Evolutionary conservation across 2,329 filamentous ascomycete species (phyloP).

Genomic region (Sclerotinia subarctica): DNA sequence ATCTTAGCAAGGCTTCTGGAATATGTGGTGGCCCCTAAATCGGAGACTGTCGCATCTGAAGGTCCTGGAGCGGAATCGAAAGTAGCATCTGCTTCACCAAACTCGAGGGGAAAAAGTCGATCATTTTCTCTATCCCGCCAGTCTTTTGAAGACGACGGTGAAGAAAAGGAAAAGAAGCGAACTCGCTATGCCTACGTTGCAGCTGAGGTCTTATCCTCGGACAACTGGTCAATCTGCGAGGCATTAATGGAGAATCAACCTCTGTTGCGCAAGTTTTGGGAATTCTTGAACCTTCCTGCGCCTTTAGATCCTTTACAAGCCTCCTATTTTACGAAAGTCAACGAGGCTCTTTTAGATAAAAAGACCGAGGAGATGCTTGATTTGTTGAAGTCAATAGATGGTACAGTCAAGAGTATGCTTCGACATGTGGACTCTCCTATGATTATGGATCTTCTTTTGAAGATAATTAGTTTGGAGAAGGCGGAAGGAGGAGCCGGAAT

Average conservation of each 20-base stretch:
- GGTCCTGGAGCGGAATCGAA: conserved; percentile 52
- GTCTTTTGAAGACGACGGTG: conserved; percentile 52
- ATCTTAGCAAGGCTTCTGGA: conserved; percentile 82
- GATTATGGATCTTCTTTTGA: conserved; percentile 95
- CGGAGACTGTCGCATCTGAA: conserved; percentile 54
- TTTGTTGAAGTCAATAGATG: conserved; percentile 79
- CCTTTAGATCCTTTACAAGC: conserved; percentile 91
- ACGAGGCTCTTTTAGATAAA: conserved; percentile 94
- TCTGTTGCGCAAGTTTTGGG: conserved; percentile 82
- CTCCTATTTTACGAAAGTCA: conserved; percentile 98
- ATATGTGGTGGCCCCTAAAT: conserved; percentile 82
- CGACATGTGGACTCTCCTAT: conserved; percentile 95
- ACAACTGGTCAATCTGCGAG: conserved; percentile 96
- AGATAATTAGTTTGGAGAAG: conserved; percentile 95
- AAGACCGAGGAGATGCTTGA: conserved; percentile 97
- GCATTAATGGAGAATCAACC: conserved; percentile 81
- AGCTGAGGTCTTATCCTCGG: conserved; percentile 89
- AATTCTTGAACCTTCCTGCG: conserved; percentile 77
- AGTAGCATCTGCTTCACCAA: conserved; percentile 50
- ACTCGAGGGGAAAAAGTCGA: conserved; percentile 47
- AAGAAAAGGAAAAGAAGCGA: conserved; percentile 84
- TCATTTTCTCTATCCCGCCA: conserved; percentile 52
- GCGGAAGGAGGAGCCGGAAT: conserved; percentile 87
- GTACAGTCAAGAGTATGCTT: conserved; percentile 79
- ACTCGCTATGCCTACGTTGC: conserved; percentile 92